Base-by-base conservation (phyloP, 2,329 filamentous ascomycete genomes). In the Dactylella cylindrospora region DNA sequence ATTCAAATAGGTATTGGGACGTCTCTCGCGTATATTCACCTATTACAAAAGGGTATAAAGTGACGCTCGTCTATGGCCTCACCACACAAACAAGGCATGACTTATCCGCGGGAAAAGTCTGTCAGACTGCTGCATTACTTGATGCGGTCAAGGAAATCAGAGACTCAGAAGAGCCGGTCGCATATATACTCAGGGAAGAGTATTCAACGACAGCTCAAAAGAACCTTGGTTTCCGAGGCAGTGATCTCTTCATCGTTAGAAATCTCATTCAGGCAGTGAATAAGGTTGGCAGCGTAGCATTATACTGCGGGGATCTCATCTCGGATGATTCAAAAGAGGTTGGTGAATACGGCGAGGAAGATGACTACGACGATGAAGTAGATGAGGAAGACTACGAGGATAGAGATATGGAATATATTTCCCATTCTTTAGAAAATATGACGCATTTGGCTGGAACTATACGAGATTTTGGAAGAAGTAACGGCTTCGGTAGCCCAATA, bases 271-370 rank as follows among this genome's bases (percentile, higher is more conserved):
- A 33, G 12, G 36, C 36, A 8, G 28, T 52, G 6, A 13, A 41
- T 22, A 33, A 25, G 8, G 47, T 52, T 22, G 36, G 36, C 12
- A 29, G 28, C 2, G 8, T 35, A 20, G 36, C 47, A 3, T n/a
- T 52, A 4, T 52, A 52, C 20, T 41, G 28, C n/a, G 35, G 36
- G 3, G 47, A 43, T 25, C 6, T 52, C 12, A 13, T 41, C 4
- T 7, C 41, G 3, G 6, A 15, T 4, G 41, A 46, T 23, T 12
- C 41, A 10, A 33, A 22, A 22, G n/a, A 22, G 2, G 15, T 9
- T 6, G n/a, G 10, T 17, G 19, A 40, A 6, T 32, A 50, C 13
- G 9, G 4, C 3, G 47, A 52, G 6, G 20, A n/a, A 8, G 26
- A 32, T 5, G 26, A 52, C 23, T 4, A 32, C n/a, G 12, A 19